Base-by-base conservation (phyloP, 352 stramenopile species). In the Aphanomyces astaci region DNA sequence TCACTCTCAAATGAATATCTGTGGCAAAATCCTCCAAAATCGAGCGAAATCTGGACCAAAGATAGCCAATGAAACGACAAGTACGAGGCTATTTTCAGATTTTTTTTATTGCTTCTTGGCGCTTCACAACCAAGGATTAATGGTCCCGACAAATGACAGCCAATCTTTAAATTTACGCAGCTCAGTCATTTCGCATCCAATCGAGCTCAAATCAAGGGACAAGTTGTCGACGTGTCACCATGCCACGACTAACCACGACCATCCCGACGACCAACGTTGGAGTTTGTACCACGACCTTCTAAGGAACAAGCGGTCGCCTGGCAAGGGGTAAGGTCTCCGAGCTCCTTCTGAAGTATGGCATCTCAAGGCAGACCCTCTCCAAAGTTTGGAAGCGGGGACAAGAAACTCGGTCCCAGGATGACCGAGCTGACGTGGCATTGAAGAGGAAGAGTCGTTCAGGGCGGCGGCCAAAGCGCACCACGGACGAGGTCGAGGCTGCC, bases 121-220 rank as follows among this genome's bases (percentile, higher is more conserved):
- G 46, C 46, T 54, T n/a, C 46, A 54, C 46, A 54, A 54, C 46
- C 46, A 54, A 54, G 46, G 5, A 54, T 54, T 22, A 54, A 54
- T 28, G 25, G 9, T 59, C 15, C 51, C 51, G 4, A 33, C 51
- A 59, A 22, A 59, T 4, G 17, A 4, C 51, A 59, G 3, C 30
- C 51, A 59, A 59, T 59, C 17, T 59, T 36, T 59, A 59, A 59
- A 59, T 25, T 25, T 40, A 30, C 17, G 51, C 19, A 59, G 30
- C 51, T 59, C 51, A 59, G 51, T 59, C 51, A 59, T 59, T 59
- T 59, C 51, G 7, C 30, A 33, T 59, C 51, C 51, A 59, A 59
- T 59, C 51, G 51, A 59, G 51, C 51, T 59, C 51, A 59, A 59
- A 59, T 59, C 19, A 59, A 59, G 24, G 15, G 51, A 15, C 30